Evolutionary conservation across 352 stramenopile genomes (phyloP).

Genomic region (Poterioochromonas sp.): DNA sequence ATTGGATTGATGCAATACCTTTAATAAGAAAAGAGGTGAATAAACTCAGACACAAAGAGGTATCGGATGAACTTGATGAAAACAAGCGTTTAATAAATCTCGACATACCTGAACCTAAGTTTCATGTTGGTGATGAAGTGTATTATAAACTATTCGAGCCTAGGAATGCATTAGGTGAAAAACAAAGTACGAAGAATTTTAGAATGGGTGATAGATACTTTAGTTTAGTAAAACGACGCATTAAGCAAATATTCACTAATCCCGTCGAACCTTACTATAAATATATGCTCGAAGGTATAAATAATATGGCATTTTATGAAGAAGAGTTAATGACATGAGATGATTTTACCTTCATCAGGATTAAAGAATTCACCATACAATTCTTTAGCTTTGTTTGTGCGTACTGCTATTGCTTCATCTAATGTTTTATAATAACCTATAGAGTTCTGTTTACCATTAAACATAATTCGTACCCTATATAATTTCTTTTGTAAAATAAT

Average conservation of each 20-base stretch:
- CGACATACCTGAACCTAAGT: constrained; percentile 9
- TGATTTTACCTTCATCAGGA: too few relatives aligned
- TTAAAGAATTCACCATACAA: too few relatives aligned
- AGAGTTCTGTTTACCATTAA: too few relatives aligned
- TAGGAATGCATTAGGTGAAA: constrained; percentile 31
- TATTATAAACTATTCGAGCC: constrained; percentile 32
- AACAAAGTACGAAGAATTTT: constrained; percentile 36
- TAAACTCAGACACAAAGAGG: constrained; percentile 33
- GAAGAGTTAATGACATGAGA: neutral
- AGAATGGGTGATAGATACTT: constrained; percentile 28
- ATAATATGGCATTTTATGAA: neutral
- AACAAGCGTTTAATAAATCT: constrained; percentile 19
- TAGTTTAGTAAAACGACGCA: neutral
- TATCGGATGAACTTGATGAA: constrained; percentile 15
- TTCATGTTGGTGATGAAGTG: constrained; percentile 32
- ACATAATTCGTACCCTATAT: too few relatives aligned
- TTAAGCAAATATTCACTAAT: neutral
- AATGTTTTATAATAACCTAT: too few relatives aligned
- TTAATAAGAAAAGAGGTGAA: constrained; percentile 35
- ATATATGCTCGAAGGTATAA: neutral
- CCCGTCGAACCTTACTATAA: neutral
- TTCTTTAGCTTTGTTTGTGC: too few relatives aligned
- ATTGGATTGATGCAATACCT: constrained; percentile 19
- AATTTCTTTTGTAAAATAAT: too few relatives aligned
- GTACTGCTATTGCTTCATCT: too few relatives aligned